Conservation (phyloP, 2,329 filamentous ascomycete species). For the Cordyceps farinosa region DNA sequence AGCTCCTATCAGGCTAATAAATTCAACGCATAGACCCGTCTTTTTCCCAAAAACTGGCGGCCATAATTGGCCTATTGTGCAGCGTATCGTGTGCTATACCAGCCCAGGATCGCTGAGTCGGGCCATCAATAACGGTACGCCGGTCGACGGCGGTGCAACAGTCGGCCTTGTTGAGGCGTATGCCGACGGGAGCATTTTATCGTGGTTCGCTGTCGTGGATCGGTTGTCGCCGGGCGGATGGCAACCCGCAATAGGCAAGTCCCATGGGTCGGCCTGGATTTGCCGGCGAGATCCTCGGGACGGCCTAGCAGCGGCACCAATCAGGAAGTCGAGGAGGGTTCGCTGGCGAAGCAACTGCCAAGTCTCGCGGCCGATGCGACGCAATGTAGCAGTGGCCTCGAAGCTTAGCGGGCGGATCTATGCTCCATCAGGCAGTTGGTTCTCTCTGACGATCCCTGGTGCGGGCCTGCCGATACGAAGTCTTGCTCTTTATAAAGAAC, state of each 20-base stretch:
- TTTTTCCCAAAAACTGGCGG: too few species aligned
- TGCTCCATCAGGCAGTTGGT: constrained; percentile 15
- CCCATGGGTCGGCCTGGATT: neutral
- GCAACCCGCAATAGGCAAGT: constrained; percentile 4
- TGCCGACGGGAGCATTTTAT: neutral
- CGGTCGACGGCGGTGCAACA: too few species aligned
- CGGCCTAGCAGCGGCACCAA: neutral
- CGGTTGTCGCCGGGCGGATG: neutral
- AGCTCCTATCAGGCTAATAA: neutral
- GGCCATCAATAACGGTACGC: too few species aligned
- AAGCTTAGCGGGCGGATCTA: constrained; percentile 6
- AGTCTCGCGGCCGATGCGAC: neutral
- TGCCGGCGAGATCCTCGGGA: constrained; percentile 1
- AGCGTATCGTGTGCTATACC: too few species aligned
- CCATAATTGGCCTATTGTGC: too few species aligned
- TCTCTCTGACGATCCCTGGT: neutral
- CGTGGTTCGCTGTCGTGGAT: neutral
- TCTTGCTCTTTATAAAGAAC: neutral
- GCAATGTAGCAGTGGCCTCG: neutral
- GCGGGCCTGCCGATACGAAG: neutral
- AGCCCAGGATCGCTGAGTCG: too few species aligned
- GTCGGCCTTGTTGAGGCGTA: neutral
- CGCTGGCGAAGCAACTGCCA: neutral
- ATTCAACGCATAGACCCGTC: neutral
- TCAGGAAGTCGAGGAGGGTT: neutral